Evolutionary conservation across 257 asterid genomes (phyloP), one percentile per base, ranked within the genome.

Genomic region (Solanum ossicruentum): DNA sequence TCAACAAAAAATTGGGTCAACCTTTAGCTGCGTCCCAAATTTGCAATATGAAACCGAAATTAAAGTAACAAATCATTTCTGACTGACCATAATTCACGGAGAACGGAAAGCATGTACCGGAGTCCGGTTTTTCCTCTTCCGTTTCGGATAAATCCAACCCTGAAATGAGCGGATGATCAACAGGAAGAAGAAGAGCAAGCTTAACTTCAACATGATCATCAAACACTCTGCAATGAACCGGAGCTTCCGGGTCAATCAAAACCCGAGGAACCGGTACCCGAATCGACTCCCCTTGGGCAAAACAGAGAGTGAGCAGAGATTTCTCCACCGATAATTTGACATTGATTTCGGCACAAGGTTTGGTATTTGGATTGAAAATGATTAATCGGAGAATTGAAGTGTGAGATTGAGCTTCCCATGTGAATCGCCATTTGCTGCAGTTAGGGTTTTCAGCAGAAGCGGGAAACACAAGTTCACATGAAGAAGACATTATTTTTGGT

Each of bases 121-220:
- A 77, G 8, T 16, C 63, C 18, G 92, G 47, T 26, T 78, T 78
- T 52, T 28, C 83, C 12, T 52, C 49, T 16, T 52, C 83, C 26
- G 83, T 28, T 52, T 73, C 65, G 5, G 26, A 17, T 16, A 78
- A 87, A 82, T 89, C 93, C 49, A 93, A 91, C 73, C 91, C 91
- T 47, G 93, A 91, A 81, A 94, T 92, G 60, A 96, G 92, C 10
- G 99, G 97, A 89, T 95, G 97, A 87, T 95, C 93, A 80, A 95
- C 92, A 49, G 99, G 97, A 83, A 96, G 94, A 41, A 95, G 87
- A 90, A 96, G 88, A 85, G 89, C 87, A 84, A 95, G 92, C 61
- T 93, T 97, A 85, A 91, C 93, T 89, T 95, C 98, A 86, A 97
- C 88, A 84, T 93, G 95, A 87, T 92, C 96, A 86, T 91, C 93